phyloP scores from a whole-genome alignment of 2,329 filamentous ascomycete genomes.

The Dactylonectria macrodidyma region DNA sequence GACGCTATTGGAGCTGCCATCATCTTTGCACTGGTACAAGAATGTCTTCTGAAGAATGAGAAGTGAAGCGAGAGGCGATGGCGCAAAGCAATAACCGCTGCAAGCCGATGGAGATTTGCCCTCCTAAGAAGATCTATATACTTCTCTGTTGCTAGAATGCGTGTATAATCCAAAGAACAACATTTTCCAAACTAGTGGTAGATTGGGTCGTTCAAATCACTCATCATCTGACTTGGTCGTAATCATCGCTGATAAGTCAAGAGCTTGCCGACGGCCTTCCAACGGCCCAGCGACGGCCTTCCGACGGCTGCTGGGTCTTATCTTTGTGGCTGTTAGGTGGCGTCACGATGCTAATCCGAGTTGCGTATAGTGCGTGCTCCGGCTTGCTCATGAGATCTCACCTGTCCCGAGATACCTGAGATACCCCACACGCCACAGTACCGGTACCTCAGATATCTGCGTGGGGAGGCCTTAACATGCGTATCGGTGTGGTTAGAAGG shows the following conservation, averaged over 20 bases:
- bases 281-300: not conserved
- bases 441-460: constrained; percentile 2
- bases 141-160: not conserved
- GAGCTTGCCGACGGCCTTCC: constrained; percentile 5
- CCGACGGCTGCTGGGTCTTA: constrained; percentile 1
- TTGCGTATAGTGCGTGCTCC: not conserved
- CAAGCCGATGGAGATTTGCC: not conserved
- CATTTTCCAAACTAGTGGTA: not conserved
- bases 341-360: constrained; percentile 10
- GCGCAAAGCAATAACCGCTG: not conserved
- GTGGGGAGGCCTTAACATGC: constrained; percentile 4
- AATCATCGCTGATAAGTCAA: constrained; percentile 11
- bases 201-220: not conserved
- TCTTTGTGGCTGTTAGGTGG: constrained; percentile 9
- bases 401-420: not conserved
- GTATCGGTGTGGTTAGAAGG: not conserved
- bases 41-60: not conserved
- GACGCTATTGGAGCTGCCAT: constrained; percentile 1
- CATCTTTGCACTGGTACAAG: not conserved
- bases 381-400: not conserved
- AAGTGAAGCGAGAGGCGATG: constrained; percentile 8
- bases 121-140: constrained; percentile 6
- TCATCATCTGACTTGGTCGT: not conserved
- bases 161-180: not conserved
- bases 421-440: not conserved